phyloP scores from a whole-genome alignment of 2,329 filamentous ascomycete species.

The Rutstroemia sp. region DNA sequence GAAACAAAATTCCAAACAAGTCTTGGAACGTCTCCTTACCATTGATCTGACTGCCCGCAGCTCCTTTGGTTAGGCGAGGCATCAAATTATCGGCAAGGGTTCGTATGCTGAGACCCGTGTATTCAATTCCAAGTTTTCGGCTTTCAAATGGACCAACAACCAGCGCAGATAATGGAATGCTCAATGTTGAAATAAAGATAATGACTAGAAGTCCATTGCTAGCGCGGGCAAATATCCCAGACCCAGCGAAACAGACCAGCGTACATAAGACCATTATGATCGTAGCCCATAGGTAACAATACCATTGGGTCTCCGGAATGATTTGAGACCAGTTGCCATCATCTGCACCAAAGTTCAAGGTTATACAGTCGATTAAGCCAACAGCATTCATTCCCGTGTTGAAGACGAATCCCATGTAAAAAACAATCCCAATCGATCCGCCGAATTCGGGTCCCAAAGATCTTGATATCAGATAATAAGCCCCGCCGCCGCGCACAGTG shows the following conservation, averaged over 20 bases:
- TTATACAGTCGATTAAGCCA: slow-evolving; percentile 75
- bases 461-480: slow-evolving; percentile 83
- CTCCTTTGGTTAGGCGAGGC: slow-evolving; percentile 56
- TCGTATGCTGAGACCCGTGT: slow-evolving; percentile 65
- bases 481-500: slow-evolving; percentile 78
- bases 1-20: slow-evolving; percentile 80
- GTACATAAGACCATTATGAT: slow-evolving; percentile 65
- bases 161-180: slow-evolving; percentile 73
- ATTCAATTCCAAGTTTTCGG: slow-evolving; percentile 55
- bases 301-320: slow-evolving; percentile 68
- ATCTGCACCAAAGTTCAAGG: slow-evolving; percentile 60
- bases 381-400: slow-evolving; percentile 85
- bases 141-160: slow-evolving; percentile 61
- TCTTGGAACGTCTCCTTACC: slow-evolving; percentile 68
- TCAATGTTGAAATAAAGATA: slow-evolving; percentile 65
- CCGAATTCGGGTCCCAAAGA: slow-evolving; percentile 84
- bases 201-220: slow-evolving; percentile 70
- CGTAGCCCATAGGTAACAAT: slow-evolving; percentile 68
- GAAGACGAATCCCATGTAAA: slow-evolving; percentile 83
- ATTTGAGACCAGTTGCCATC: slow-evolving; percentile 50
- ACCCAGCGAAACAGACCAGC: slow-evolving; percentile 69
- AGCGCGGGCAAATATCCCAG: slow-evolving; percentile 70
- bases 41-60: slow-evolving; percentile 52
- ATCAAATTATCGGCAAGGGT: slow-evolving; percentile 70
- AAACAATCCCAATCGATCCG: slow-evolving; percentile 79